Percentiles rank a stretch among this genome's conserved stretches.
Conservation (phyloP, 306 rosid genomes). For the Quercus bicolor region DNA sequence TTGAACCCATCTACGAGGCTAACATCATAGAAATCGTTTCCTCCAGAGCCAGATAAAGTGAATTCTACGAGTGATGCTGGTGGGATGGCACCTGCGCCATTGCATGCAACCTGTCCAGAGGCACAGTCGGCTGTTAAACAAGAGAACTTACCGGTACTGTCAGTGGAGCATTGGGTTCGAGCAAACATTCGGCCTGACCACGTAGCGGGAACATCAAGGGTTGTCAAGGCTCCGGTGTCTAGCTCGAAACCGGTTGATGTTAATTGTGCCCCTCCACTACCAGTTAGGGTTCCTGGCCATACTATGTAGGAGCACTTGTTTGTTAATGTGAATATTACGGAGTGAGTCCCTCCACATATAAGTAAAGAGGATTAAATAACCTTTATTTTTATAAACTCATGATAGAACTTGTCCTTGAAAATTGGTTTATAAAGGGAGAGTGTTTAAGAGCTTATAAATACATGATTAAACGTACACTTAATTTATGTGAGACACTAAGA, state of each 20-base stretch:
- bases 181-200: no score
- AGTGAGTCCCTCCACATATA: constrained; percentile 17
- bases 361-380: no score
- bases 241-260: constrained; percentile 50
- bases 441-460: accelerated
- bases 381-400: no score
- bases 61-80: constrained; percentile 47
- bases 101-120: constrained; percentile 49
- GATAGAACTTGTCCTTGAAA: accelerated
- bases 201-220: no score
- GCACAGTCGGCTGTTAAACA: constrained; percentile 59
- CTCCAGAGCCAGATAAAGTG: constrained; percentile 26
- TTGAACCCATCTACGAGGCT: constrained; percentile 49
- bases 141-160: constrained; percentile 13
- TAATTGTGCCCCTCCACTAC: constrained; percentile 28
- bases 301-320: constrained; percentile 42
- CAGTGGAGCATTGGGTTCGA: no score
- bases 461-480: no score
- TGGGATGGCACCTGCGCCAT: constrained; percentile 48
- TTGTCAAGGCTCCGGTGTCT: no score
- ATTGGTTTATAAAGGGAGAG: accelerated
- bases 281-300: constrained; percentile 63
- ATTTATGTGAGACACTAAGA: no score
- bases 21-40: constrained; percentile 56
- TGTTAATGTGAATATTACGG: constrained; percentile 37